Percentiles rank a stretch among this genome's conserved stretches.
Conservation (phyloP, 805 yeast genomes). For the Yamadazyma philogaea region DNA sequence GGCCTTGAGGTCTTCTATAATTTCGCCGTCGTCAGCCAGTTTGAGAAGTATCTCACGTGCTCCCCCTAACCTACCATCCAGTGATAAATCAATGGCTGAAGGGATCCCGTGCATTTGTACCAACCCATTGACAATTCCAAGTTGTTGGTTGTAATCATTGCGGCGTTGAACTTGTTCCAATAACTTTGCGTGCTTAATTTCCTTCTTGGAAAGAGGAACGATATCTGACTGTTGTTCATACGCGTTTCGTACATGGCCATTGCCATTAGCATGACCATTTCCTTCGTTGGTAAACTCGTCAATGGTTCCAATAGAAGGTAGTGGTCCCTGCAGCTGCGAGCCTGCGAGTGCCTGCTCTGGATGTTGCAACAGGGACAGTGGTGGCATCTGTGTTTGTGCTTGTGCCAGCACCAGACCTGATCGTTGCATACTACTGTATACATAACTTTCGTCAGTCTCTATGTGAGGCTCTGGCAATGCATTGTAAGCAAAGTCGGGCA, state of each 20-base stretch:
- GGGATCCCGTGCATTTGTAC: slow-evolving; percentile 74
- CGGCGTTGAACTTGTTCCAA: slow-evolving; percentile 58
- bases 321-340: too few species aligned
- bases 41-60: slow-evolving; percentile 40
- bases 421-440: neutral
- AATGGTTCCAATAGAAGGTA: too few species aligned
- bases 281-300: neutral
- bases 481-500: slow-evolving; percentile 48
- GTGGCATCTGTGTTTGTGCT: neutral
- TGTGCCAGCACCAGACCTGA: neutral
- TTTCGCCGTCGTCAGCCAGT: slow-evolving; percentile 67
- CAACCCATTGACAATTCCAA: slow-evolving; percentile 68
- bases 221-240: slow-evolving; percentile 1
- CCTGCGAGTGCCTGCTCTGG: too few species aligned
- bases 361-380: too few species aligned
- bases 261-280: neutral
- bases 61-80: slow-evolving; percentile 16
- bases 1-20: slow-evolving; percentile 65
- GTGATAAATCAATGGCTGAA: slow-evolving; percentile 56
- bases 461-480: slow-evolving; percentile 31
- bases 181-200: slow-evolving; percentile 33
- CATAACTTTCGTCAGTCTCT: neutral
- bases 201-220: slow-evolving; percentile 26
- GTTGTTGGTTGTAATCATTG: slow-evolving; percentile 61
- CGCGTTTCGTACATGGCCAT: neutral